Evolutionary conservation across 202 grass and related monocot genomes (phyloP), one percentile per base, ranked within the genome.

Genomic region (Eragrostis tef): DNA sequence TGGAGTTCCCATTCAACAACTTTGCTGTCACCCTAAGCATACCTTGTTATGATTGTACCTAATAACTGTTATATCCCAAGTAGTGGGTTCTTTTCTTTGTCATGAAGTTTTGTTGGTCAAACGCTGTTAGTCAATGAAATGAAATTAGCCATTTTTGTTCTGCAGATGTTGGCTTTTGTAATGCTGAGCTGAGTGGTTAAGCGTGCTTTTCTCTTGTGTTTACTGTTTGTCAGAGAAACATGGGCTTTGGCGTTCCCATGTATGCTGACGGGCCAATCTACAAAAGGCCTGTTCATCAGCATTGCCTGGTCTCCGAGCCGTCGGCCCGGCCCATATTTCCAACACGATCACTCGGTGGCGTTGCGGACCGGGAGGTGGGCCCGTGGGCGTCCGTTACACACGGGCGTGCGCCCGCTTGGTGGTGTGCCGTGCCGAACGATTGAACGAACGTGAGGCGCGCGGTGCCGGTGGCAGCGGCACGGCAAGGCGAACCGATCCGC

Each of bases 21-120:
- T 61, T 63, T 74, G 87, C 69, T 79, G 63, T 57, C 7, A 62
- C 15, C 17, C 41, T 25, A 82, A 78, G 63, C 43, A 27, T 79
- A 24, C 6, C 17, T 17, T 86, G 43, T n/a, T 19, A 13, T 69
- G 14, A 75, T 70, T 85, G 22, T 71, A 85, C 34, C 15, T 71
- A 41, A 46, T 25, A 71, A 49, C 9, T 64, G 24, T 70, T 75
- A 20, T 77, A 56, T 41, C 22, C 8, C 6, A 52, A 78, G 73
- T 70, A 75, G 25, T 52, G 16, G 11, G 6, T 58, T 20, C 43
- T 70, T 84, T 56, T 36, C 61, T 57, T 71, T 26, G 4, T 39
- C 16, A 10, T 59, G 25, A 81, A 77, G 64, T 65, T 76, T 80
- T 63, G 29, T 69, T 81, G 63, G 54, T 64, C 31, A 26, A 9